Evolutionary conservation across 2,329 filamentous ascomycete species (phyloP), one percentile per base, ranked within the genome.

Genomic region (Elsinoe arachidis): DNA sequence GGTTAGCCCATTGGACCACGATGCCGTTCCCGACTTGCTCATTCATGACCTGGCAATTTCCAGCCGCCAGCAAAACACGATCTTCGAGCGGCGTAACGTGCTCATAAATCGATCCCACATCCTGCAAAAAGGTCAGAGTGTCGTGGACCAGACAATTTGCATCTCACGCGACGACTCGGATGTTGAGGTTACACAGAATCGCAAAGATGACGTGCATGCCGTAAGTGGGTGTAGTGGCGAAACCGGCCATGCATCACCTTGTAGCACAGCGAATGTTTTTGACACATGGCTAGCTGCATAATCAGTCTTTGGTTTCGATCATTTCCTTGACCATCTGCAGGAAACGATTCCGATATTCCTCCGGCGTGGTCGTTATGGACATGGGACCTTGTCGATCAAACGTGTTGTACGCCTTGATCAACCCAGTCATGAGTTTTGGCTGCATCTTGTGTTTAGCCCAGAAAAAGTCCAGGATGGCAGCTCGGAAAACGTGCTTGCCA

Each of bases 371-470:
- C 0, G 86, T 90, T 56, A 90, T 87, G 59, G 82, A 86, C 86
- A 90, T 90, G 0, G 81, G 85, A 0, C 85, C 86, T 63, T 85
- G 78, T 2, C 78, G 73, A 33, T 80, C 82, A 26, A 88, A 72
- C 11, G 78, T 64, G 63, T 88, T 88, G 56, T 68, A 69, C 11
- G 63, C 62, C 19, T 64, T 67, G 59, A 90, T 80, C 35, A 88
- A 68, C 0, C 79, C 77, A 0, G 85, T 87, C 79, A 89, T 80
- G 1, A 80, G 74, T 67, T 78, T 80, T 0, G 87, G 82, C 56
- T 82, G 84, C 0, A 84, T 64, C 62, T 84, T 85, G 69, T 88
- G 85, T 69, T 86, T 87, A 0, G 85, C 81, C 86, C 86, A 90
- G 73, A 90, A 88, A 71, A 90, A 90, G 68, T 90, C 87, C 34